phyloP scores from a whole-genome alignment of 768 basidiomycete genomes.

The Agaricus blazei region DNA sequence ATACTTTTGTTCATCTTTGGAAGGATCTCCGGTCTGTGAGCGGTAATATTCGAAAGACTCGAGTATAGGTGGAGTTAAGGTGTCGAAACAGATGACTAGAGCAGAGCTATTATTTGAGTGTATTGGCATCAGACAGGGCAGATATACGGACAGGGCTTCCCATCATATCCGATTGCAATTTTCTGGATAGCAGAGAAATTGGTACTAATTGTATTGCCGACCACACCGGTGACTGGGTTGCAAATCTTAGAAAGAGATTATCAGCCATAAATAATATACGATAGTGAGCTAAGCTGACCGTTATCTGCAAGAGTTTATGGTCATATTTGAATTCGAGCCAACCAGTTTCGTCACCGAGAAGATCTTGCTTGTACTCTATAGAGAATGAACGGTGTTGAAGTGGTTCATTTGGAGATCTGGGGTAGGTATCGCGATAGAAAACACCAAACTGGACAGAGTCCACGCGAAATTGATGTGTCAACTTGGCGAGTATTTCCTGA shows the following conservation, averaged over 20 bases:
- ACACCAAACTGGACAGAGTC: slow-evolving; percentile 64
- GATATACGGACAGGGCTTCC: slow-evolving; percentile 52
- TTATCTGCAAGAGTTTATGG: slow-evolving; percentile 59
- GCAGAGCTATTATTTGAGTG: background rate
- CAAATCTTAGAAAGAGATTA: slow-evolving; percentile 42
- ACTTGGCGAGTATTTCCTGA: slow-evolving; percentile 33
- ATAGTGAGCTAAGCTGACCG: slow-evolving; percentile 30
- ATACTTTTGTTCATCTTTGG: slow-evolving; percentile 37
- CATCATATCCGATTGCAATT: slow-evolving; percentile 59
- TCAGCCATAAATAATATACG: background rate
- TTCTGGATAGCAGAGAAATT: slow-evolving; percentile 53
- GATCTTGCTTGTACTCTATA: slow-evolving; percentile 61
- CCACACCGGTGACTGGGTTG: slow-evolving; percentile 44
- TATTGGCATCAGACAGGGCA: background rate
- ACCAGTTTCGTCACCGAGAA: slow-evolving; percentile 38
- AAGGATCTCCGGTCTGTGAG: slow-evolving; percentile 35
- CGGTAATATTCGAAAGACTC: slow-evolving; percentile 58
- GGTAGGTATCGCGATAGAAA: slow-evolving; percentile 38
- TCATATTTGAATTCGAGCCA: slow-evolving; percentile 63
- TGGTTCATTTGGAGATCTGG: slow-evolving; percentile 19
- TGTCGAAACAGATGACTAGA: slow-evolving; percentile 65
- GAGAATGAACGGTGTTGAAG: slow-evolving; percentile 52
- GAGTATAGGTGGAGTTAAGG: slow-evolving; percentile 57
- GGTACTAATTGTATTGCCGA: slow-evolving; percentile 47
- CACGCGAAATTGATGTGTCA: slow-evolving; percentile 49